These are phyloP conservation scores for Chaetomium tenue DNA, from an alignment of 495 filamentous ascomycete genomes.

Conservation along the genomic window DNA sequence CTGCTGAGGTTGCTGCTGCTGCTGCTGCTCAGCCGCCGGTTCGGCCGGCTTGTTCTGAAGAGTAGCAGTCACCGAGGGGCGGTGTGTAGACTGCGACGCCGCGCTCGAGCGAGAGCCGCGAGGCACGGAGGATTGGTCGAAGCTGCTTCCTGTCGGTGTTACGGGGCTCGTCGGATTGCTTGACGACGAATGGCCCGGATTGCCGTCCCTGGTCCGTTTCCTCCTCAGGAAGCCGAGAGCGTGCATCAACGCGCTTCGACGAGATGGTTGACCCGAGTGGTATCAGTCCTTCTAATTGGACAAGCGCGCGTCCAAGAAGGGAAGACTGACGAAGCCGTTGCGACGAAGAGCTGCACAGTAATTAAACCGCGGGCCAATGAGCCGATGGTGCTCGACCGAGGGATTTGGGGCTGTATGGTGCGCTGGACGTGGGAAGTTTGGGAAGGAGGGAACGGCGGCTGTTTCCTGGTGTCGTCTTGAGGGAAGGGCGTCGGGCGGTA, in stretches of 20 bases:
- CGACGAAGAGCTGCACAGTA: slow-evolving; percentile 27
- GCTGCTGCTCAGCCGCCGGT: slow-evolving; percentile 39
- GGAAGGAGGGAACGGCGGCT: too few species aligned
- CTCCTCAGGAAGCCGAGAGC: slow-evolving; percentile 89
- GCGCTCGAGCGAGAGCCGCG: slow-evolving; percentile 30
- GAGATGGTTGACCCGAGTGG: slow-evolving; percentile 25
- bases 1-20: slow-evolving; percentile 25
- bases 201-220: slow-evolving; percentile 84
- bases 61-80: slow-evolving; percentile 3
- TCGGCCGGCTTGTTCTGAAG: slow-evolving; percentile 32
- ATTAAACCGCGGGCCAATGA: slow-evolving; percentile 35
- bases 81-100: slow-evolving; percentile 20
- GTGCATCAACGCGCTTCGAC: slow-evolving; percentile 56
- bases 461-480: background rate
- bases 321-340: slow-evolving; percentile 17
- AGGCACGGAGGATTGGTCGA: slow-evolving; percentile 40
- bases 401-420: background rate
- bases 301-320: slow-evolving; percentile 20
- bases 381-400: slow-evolving; percentile 20
- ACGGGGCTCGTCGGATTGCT: slow-evolving; percentile 62
- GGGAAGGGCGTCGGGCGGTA: background rate
- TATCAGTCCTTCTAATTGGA: slow-evolving; percentile 28
- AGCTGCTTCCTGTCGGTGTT: slow-evolving; percentile 47
- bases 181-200: slow-evolving; percentile 55
- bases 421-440: background rate